Evolutionary conservation across 129 eudicot species (phyloP).

Genomic region (Lactuca saligna): DNA sequence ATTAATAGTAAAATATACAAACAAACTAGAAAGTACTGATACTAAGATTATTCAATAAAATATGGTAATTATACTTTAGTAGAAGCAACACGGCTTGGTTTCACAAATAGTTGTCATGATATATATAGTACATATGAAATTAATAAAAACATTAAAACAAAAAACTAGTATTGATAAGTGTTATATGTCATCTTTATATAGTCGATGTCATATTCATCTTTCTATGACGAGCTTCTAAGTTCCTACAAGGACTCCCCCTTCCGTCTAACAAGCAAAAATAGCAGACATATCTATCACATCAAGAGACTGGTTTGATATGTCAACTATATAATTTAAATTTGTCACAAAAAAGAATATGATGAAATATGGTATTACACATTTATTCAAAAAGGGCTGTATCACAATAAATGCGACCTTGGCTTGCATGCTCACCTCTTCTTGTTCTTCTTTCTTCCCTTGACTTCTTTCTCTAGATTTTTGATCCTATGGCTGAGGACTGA

Average conservation of each 20-base stretch:
- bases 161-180: constrained; percentile 6
- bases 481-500: constrained; percentile 73
- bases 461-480: constrained; percentile 64
- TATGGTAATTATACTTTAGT: too few species aligned
- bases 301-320: neutral
- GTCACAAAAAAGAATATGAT: constrained; percentile 23
- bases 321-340: constrained; percentile 21
- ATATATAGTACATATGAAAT: too few species aligned
- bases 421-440: constrained; percentile 43
- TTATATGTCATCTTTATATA: neutral
- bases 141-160: neutral
- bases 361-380: constrained; percentile 12
- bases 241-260: constrained; percentile 11
- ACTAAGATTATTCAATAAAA: too few species aligned
- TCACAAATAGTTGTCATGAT: too few species aligned
- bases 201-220: constrained; percentile 12
- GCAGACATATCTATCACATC: constrained; percentile 18
- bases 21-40: too few species aligned
- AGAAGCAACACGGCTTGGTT: too few species aligned
- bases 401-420: too few species aligned
- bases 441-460: constrained; percentile 76
- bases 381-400: neutral
- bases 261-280: constrained; percentile 18
- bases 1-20: too few species aligned
- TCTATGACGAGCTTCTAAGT: constrained; percentile 20